Evolutionary conservation across 2,329 filamentous ascomycete genomes (phyloP).

Genomic region (Knufia petricola): DNA sequence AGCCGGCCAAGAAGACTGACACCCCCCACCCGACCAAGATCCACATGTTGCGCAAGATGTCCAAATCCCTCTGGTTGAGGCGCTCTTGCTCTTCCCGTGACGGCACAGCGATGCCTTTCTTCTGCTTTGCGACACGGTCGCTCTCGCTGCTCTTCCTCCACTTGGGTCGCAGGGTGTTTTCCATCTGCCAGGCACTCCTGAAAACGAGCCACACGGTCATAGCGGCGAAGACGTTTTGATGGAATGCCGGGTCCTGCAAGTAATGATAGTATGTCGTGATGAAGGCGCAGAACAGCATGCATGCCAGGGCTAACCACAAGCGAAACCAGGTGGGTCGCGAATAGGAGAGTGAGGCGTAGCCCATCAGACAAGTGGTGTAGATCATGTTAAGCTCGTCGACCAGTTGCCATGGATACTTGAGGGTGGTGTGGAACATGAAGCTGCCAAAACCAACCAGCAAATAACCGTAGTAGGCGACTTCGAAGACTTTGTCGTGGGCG

Average conservation of each 20-base stretch:
- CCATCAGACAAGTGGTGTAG: constrained; percentile 51
- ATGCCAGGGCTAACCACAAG: constrained; percentile 45
- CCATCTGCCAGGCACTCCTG: constrained; percentile 70
- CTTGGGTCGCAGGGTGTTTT: constrained; percentile 51
- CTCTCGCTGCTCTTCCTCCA: constrained; percentile 41
- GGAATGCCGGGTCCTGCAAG: constrained; percentile 71
- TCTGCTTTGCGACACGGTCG: constrained; percentile 34
- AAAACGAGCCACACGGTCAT: constrained; percentile 62
- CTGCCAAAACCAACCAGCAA: constrained; percentile 52
- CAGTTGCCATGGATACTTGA: constrained; percentile 62
- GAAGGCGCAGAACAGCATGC: constrained; percentile 49
- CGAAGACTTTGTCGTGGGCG: constrained; percentile 65
- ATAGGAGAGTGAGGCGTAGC: constrained; percentile 64
- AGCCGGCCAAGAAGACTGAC: constrained; percentile 62
- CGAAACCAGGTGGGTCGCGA: constrained; percentile 45
- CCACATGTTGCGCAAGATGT: constrained; percentile 63
- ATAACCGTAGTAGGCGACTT: constrained; percentile 56
- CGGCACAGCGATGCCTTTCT: constrained; percentile 29
- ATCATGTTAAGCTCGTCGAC: constrained; percentile 53
- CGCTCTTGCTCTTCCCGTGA: constrained; percentile 37
- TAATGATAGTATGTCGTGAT: constrained; percentile 77
- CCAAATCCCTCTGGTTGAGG: constrained; percentile 46
- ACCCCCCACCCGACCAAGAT: constrained; percentile 60
- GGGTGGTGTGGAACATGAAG: constrained; percentile 54
- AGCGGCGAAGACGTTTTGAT: constrained; percentile 67